phyloP scores from a whole-genome alignment of 805 yeast species.

The Metschnikowia continentalis region DNA sequence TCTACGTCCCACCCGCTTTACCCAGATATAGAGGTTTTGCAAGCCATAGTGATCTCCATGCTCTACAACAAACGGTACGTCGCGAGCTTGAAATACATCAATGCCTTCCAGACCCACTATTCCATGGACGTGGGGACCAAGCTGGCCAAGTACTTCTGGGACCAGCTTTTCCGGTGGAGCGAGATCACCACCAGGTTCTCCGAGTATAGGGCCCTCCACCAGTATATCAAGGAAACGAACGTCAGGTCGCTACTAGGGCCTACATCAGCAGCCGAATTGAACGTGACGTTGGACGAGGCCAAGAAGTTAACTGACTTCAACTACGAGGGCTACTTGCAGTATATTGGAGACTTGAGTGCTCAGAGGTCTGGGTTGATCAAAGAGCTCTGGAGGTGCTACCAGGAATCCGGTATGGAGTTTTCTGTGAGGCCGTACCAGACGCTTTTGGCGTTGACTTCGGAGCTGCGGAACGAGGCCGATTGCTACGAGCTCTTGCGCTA shows the following conservation, averaged over 20 bases:
- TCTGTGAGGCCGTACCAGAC: conserved; percentile 22
- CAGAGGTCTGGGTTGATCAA: conserved; percentile 25
- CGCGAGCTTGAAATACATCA: conserved; percentile 32
- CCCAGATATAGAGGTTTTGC: conserved; percentile 25
- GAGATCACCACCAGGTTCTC: conserved; percentile 30
- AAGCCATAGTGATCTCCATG: conserved; percentile 29
- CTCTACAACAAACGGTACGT: conserved; percentile 30
- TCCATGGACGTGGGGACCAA: conserved; percentile 18
- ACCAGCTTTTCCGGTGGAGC: conserved; percentile 34
- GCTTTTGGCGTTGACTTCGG: conserved; percentile 23
- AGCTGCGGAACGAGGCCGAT: conserved; percentile 16
- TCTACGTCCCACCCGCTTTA: conserved; percentile 14
- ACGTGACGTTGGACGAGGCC: conserved; percentile 22
- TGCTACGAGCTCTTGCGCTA: conserved; percentile 22
- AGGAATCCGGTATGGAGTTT: conserved; percentile 21
- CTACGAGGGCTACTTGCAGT: conserved; percentile 33
- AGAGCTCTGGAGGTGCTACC: conserved; percentile 36
- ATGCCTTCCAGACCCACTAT: conserved; percentile 32
- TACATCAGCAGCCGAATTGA: conserved; percentile 4
- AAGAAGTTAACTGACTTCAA: conserved; percentile 34
- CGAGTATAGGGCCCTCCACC: conserved; percentile 24
- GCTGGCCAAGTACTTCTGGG: conserved; percentile 31
- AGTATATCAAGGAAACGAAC: conserved; percentile 22
- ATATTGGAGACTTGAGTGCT: conserved; percentile 20
- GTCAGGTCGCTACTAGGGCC: conserved; percentile 10